Evolutionary conservation across 1,139 yeast genomes (phyloP).

Genomic region (Yamadazyma spencermartinsiae): DNA sequence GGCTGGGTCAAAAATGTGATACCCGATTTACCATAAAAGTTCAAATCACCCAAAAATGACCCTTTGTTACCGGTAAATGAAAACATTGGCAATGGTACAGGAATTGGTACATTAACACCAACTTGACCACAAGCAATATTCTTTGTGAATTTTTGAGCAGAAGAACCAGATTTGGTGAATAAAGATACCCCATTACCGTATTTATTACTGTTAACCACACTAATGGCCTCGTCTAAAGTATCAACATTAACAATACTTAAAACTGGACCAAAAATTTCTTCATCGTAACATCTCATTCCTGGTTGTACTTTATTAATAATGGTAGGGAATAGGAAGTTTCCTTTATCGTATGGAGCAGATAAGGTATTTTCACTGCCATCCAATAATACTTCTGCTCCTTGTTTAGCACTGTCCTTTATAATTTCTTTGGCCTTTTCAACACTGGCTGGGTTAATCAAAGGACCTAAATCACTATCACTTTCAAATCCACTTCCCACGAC

Average conservation of each 20-base stretch:
- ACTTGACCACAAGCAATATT: constrained; percentile 77
- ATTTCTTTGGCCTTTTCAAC: constrained; percentile 55
- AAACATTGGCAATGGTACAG: constrained; percentile 84
- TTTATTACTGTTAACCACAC: constrained; percentile 59
- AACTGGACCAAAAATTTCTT: constrained; percentile 79
- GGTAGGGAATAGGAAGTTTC: constrained; percentile 77
- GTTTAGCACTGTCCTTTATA: constrained; percentile 55
- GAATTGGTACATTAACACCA: constrained; percentile 79
- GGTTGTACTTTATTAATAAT: constrained; percentile 63
- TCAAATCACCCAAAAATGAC: constrained; percentile 75
- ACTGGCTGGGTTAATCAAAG: constrained; percentile 64
- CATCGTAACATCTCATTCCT: constrained; percentile 71
- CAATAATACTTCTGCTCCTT: constrained; percentile 58
- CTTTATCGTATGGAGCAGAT: constrained; percentile 48
- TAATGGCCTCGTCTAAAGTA: constrained; percentile 72
- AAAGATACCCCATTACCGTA: constrained; percentile 77
- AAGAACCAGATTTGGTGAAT: constrained; percentile 69
- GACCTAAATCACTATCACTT: constrained; percentile 64
- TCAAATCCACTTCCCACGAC: constrained; percentile 71
- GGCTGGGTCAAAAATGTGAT: constrained; percentile 72
- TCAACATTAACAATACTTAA: constrained; percentile 63
- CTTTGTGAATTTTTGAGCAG: constrained; percentile 70
- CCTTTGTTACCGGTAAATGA: constrained; percentile 80
- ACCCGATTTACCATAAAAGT: constrained; percentile 79
- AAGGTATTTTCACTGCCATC: constrained; percentile 60